Evolutionary conservation across 768 basidiomycete species (phyloP).

Genomic region (Podaxis sp.): DNA sequence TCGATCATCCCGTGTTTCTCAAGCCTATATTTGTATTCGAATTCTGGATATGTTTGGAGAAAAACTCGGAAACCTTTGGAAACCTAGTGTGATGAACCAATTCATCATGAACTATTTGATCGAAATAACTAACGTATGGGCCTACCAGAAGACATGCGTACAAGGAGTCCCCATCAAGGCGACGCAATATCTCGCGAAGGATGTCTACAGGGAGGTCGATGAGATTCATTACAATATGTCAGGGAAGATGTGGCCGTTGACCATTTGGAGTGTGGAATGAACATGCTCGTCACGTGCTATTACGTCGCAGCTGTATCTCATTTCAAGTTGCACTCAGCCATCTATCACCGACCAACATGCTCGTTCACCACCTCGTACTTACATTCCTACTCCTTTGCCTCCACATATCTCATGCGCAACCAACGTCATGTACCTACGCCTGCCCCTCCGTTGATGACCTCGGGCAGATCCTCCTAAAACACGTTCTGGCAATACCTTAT

Average conservation of each 20-base stretch:
- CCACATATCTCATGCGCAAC: background rate
- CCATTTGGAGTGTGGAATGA: background rate
- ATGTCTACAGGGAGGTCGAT: slow-evolving; percentile 6
- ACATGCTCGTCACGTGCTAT: background rate
- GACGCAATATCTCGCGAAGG: slow-evolving; percentile 6
- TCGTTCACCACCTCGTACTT: background rate
- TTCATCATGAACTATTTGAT: background rate
- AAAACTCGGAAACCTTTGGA: background rate
- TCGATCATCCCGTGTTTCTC: slow-evolving; percentile 5
- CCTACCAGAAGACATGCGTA: background rate
- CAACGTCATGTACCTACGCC: background rate
- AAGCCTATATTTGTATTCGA: slow-evolving; percentile 10
- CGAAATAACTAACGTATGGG: background rate
- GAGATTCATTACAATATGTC: background rate
- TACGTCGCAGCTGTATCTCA: background rate
- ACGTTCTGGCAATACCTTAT: slow-evolving; percentile 5
- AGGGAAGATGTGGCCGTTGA: background rate
- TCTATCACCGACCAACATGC: background rate
- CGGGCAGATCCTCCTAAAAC: slow-evolving; percentile 2
- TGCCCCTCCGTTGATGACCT: background rate
- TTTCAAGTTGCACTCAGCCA: background rate
- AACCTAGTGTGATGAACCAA: background rate
- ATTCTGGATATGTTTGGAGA: background rate
- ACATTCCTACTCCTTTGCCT: background rate
- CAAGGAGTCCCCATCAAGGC: background rate